phyloP scores from a whole-genome alignment of 1,139 yeast genomes.

The Yamadazyma diospyri region DNA sequence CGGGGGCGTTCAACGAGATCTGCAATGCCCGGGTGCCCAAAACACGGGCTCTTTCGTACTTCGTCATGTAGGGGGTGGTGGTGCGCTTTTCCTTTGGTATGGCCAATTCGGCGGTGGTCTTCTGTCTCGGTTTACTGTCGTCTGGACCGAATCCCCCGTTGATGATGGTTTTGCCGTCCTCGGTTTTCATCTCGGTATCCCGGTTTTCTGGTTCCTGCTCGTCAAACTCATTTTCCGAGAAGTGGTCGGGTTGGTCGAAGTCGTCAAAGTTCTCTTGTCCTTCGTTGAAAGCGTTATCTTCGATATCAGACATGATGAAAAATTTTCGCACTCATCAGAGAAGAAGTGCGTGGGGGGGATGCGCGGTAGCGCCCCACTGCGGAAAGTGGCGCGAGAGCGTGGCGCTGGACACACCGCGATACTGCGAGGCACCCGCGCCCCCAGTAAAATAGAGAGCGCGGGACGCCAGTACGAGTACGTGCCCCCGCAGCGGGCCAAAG shows the following conservation, averaged over 20 bases:
- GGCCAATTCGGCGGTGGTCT: slow-evolving; percentile 76
- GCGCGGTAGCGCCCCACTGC: not conserved
- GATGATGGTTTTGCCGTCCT: slow-evolving; percentile 70
- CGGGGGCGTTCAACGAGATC: slow-evolving; percentile 97
- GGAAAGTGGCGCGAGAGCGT: no score
- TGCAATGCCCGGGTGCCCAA: slow-evolving; percentile 95
- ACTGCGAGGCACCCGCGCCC: not conserved
- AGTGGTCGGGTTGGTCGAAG: slow-evolving; percentile 72
- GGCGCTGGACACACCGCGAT: not conserved
- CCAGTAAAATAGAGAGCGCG: not conserved
- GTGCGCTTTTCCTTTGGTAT: slow-evolving; percentile 85
- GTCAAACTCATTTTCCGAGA: slow-evolving; percentile 60
- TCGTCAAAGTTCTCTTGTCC: slow-evolving; percentile 79
- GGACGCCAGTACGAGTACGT: not conserved
- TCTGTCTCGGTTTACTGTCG: slow-evolving; percentile 50
- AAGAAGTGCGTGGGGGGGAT: not conserved
- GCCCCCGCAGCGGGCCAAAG: no score
- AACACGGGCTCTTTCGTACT: slow-evolving; percentile 94
- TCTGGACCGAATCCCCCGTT: slow-evolving; percentile 67
- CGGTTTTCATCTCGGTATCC: slow-evolving; percentile 55
- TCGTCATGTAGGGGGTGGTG: slow-evolving; percentile 98
- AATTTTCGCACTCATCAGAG: slow-evolving; percentile 6
- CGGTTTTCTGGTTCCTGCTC: slow-evolving; percentile 36
- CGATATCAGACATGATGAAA: slow-evolving; percentile 43
- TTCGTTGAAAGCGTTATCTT: slow-evolving; percentile 68